Conservation (phyloP, 768 basidiomycete genomes). For the Megacollybia marginata region DNA sequence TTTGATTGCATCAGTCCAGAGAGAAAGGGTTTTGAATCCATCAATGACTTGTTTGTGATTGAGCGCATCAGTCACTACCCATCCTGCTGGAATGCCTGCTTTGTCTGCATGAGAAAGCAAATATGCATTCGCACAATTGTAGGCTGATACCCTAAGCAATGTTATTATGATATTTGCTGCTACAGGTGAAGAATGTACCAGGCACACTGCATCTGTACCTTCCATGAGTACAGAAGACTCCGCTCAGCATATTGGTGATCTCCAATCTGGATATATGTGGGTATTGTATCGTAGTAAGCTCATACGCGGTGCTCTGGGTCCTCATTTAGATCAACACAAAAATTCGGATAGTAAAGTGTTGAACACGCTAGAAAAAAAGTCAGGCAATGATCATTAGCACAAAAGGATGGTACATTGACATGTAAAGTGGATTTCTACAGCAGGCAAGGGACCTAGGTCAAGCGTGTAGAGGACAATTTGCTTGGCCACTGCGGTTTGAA, state of each 20-base stretch:
- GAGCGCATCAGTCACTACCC: neutral
- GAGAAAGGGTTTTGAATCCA: neutral
- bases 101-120: too few relatives aligned
- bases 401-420: neutral
- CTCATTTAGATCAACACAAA: neutral
- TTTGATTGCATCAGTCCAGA: neutral
- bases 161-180: too few relatives aligned
- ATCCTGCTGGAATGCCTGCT: too few relatives aligned
- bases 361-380: neutral
- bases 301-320: neutral
- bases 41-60: neutral
- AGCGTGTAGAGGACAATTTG: neutral
- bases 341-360: neutral
- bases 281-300: neutral
- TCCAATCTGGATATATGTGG: neutral
- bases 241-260: neutral
- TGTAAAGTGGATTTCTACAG: neutral
- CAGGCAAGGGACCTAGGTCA: neutral
- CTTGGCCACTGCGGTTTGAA: neutral
- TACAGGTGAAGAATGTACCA: too few relatives aligned
- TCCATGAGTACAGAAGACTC: too few relatives aligned
- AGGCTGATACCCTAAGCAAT: neutral
- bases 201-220: too few relatives aligned
- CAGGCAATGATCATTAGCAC: neutral
- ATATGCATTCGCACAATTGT: neutral